Evolutionary conservation across 23 red algal species (phyloP).

Genomic region (Gracilariopsis chorda): DNA sequence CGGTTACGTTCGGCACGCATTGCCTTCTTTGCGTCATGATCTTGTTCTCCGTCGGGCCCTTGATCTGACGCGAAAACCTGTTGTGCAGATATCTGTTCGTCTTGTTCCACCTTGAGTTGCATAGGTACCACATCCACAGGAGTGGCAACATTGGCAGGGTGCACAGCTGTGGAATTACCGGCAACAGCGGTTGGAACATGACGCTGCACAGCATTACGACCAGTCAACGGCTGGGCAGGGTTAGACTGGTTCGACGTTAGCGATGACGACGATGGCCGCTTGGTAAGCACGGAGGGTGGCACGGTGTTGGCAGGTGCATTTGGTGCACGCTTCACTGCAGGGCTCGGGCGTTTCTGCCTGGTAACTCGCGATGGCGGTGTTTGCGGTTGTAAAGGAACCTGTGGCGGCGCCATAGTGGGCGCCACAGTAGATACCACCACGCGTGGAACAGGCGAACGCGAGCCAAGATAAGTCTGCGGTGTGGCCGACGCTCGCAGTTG

Average conservation of each 20-base stretch:
- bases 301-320: not conserved
- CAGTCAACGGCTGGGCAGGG: not conserved
- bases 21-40: conserved; percentile 59
- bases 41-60: conserved; percentile 2
- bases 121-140: not conserved
- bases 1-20: conserved; percentile 95
- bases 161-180: not conserved
- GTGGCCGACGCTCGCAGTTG: too few species aligned
- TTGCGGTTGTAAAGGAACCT: not conserved
- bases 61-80: not conserved
- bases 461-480: too few species aligned
- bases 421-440: too few species aligned
- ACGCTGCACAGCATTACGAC: not conserved
- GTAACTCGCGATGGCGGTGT: not conserved
- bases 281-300: not conserved
- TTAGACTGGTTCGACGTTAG: not conserved
- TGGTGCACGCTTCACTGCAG: not conserved
- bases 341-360: not conserved
- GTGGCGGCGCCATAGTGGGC: too few species aligned
- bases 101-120: not conserved
- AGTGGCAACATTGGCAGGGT: not conserved
- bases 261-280: not conserved
- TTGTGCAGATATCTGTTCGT: not conserved
- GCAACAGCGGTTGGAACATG: not conserved
- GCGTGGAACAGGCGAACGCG: too few species aligned